Evolutionary conservation across 768 basidiomycete species (phyloP).

Genomic region (Tricholoma bakamatsutake): DNA sequence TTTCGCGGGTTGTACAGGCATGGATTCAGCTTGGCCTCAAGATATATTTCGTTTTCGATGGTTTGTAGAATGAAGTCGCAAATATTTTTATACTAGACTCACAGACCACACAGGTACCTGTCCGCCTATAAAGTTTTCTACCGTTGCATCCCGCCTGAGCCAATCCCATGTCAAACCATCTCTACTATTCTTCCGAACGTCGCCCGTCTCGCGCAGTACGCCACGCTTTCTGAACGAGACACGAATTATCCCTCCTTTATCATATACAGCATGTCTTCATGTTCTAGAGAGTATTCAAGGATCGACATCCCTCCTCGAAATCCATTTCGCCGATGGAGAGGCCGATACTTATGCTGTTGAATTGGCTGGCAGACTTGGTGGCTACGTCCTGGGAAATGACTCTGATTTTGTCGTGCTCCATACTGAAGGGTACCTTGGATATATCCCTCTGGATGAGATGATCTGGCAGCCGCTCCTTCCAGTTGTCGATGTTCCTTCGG

Average conservation of each 20-base stretch:
- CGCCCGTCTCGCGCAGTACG: slow-evolving; percentile 52
- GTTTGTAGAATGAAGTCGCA: slow-evolving; percentile 32
- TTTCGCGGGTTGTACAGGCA: slow-evolving; percentile 47
- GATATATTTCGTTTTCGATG: slow-evolving; percentile 79
- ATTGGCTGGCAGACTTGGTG: slow-evolving; percentile 65
- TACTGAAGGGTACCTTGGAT: slow-evolving; percentile 70
- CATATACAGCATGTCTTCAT: slow-evolving; percentile 50
- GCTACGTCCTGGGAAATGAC: slow-evolving; percentile 73
- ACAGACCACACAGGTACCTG: slow-evolving; percentile 46
- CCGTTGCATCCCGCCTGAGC: slow-evolving; percentile 51
- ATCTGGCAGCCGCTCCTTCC: slow-evolving; percentile 45
- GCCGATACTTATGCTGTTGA: slow-evolving; percentile 83
- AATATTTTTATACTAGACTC: slow-evolving; percentile 4
- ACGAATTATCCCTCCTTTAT: slow-evolving; percentile 69
- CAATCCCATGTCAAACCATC: slow-evolving; percentile 56
- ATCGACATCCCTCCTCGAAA: slow-evolving; percentile 32
- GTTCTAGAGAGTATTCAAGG: slow-evolving; percentile 39
- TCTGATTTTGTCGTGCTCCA: slow-evolving; percentile 82
- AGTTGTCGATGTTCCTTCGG: slow-evolving; percentile 22
- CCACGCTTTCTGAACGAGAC: slow-evolving; percentile 67
- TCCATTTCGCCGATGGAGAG: slow-evolving; percentile 78
- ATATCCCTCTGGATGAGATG: slow-evolving; percentile 73
- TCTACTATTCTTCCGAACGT: slow-evolving; percentile 79
- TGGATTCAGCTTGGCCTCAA: slow-evolving; percentile 65
- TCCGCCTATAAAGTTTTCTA: slow-evolving; percentile 69